Conservation (phyloP, 495 filamentous ascomycete genomes). For the Lepidopterella palustris region DNA sequence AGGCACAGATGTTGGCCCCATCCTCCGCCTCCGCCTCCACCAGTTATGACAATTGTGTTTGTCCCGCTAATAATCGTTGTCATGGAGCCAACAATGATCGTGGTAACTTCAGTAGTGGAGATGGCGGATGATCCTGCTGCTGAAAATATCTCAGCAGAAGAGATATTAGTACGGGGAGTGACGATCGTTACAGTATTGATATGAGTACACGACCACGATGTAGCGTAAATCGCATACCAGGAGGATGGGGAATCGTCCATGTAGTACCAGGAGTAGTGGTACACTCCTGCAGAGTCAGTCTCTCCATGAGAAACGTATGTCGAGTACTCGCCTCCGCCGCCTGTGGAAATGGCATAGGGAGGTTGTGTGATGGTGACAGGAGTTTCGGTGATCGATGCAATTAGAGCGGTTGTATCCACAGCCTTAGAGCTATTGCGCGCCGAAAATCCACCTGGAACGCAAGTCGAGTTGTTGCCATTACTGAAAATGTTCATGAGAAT, state of each 20-base stretch:
- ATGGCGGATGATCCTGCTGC: not conserved
- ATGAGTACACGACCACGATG: conserved; percentile 3
- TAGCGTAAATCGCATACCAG: not conserved
- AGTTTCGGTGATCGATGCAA: conserved; percentile 5
- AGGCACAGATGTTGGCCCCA: not conserved
- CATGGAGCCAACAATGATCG: conserved; percentile 6
- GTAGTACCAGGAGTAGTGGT: not conserved
- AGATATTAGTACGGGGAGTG: not conserved
- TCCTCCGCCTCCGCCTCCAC: not conserved
- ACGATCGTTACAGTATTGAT: conserved; percentile 4
- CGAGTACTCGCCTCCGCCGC: conserved; percentile 1
- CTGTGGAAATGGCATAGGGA: not conserved
- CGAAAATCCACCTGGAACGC: not conserved
- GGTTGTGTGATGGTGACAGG: not conserved
- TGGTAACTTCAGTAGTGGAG: not conserved
- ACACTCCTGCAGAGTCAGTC: not conserved
- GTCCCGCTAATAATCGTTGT: conserved; percentile 7
- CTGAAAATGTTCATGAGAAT: conserved; percentile 2
- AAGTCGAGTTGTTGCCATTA: not conserved
- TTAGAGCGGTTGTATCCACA: not conserved
- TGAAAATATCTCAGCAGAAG: no score
- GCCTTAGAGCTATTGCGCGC: not conserved
- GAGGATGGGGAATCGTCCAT: conserved; percentile 7
- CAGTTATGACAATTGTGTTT: conserved; percentile 1
- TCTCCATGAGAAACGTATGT: not conserved